Conservation (phyloP, 805 yeast species). For the Yarrowia sp. region DNA sequence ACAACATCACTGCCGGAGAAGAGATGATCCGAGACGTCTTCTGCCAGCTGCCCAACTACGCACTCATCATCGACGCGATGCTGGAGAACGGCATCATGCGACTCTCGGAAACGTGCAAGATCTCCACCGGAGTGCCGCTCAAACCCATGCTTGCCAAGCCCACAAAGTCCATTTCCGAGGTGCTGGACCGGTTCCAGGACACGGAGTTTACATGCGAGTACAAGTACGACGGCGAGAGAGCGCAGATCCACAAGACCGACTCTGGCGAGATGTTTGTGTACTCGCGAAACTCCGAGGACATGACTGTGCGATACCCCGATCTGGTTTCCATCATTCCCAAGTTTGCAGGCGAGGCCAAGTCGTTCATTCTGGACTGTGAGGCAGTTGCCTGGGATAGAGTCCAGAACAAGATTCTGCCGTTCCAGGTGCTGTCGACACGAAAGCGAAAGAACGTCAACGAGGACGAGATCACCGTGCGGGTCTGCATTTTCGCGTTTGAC, state of each 20-base stretch:
- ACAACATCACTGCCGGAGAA: conserved; percentile 62
- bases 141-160: conserved; percentile 99
- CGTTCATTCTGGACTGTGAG: conserved; percentile 88
- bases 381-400: conserved; percentile 96
- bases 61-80: conserved; percentile 65
- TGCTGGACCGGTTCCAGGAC: conserved; percentile 81
- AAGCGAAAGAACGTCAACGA: conserved; percentile 90
- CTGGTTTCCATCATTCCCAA: conserved; percentile 66
- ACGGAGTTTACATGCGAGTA: conserved; percentile 91
- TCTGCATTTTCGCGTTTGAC: conserved; percentile 91
- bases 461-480: conserved; percentile 83
- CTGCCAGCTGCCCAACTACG: conserved; percentile 88
- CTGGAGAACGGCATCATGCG: conserved; percentile 65
- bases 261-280: conserved; percentile 70
- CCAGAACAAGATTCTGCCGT: conserved; percentile 78
- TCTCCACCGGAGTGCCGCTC: conserved; percentile 90
- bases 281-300: conserved; percentile 93
- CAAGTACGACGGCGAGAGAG: conserved; percentile 97
- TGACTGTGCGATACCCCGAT: conserved; percentile 96
- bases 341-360: conserved; percentile 41
- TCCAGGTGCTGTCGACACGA: conserved; percentile 88
- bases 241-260: conserved; percentile 77
- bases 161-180: conserved; percentile 88
- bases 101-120: conserved; percentile 62
- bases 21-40: conserved; percentile 79